phyloP scores from a whole-genome alignment of 192 early-diverging fungal genomes.

The Dissophora ornata region DNA sequence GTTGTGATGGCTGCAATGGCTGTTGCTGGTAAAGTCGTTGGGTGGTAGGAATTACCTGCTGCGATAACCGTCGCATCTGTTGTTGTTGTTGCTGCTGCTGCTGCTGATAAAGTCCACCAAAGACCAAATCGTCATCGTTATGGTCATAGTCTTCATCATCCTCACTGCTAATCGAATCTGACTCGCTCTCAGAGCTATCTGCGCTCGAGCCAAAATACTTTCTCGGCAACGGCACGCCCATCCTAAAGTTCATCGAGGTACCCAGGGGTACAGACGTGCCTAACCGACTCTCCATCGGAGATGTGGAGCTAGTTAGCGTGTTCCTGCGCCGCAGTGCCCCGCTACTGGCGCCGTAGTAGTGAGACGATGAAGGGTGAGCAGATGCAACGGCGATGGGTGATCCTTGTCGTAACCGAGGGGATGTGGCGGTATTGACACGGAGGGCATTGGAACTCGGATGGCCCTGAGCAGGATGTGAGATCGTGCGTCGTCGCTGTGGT shows the following conservation, averaged over 20 bases:
- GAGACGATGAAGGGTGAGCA: constrained; percentile 5
- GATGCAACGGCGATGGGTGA: constrained; percentile 9
- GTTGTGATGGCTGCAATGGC: constrained; percentile 19
- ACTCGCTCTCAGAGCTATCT: constrained; percentile 36
- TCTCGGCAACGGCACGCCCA: constrained; percentile 33
- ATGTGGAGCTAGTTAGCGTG: constrained; percentile 15
- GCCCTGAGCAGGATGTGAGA: constrained; percentile 23
- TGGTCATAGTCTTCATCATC: constrained; percentile 44
- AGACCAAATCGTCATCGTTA: constrained; percentile 42
- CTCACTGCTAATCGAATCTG: constrained; percentile 49
- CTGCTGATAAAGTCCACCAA: constrained; percentile 12
- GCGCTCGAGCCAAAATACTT: constrained; percentile 41
- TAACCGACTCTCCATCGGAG: constrained; percentile 13
- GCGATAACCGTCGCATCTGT: background rate
- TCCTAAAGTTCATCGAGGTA: constrained; percentile 45
- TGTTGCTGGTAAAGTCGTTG: background rate
- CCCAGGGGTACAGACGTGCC: constrained; percentile 44
- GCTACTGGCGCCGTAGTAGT: background rate
- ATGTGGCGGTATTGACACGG: constrained; percentile 25
- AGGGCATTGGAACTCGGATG: constrained; percentile 12
- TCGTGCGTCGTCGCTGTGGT: constrained; percentile 32
- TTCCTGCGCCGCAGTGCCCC: background rate
- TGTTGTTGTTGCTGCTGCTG: constrained; percentile 7
- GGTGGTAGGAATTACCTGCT: background rate
- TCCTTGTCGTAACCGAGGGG: constrained; percentile 34